phyloP scores from a whole-genome alignment of 768 basidiomycete genomes.

The Bullera alba region DNA sequence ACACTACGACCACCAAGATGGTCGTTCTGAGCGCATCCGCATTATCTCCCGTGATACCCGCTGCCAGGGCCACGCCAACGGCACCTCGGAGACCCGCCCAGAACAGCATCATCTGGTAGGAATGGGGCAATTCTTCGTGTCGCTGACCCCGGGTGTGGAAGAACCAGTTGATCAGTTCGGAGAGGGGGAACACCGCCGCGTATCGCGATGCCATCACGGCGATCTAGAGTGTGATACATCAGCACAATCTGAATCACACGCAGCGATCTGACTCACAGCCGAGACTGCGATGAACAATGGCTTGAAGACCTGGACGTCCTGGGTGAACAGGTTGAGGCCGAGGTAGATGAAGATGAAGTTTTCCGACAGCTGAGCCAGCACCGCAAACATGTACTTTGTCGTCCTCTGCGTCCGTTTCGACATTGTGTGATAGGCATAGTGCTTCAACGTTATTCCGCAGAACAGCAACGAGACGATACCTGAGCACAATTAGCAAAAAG shows the following conservation, averaged over 20 bases:
- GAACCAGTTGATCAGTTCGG: slow-evolving; percentile 90
- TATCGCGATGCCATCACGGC: slow-evolving; percentile 93
- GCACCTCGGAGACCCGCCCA: slow-evolving; percentile 97
- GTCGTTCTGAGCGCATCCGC: slow-evolving; percentile 86
- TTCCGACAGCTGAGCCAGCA: slow-evolving; percentile 87
- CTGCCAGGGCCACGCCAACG: slow-evolving; percentile 93
- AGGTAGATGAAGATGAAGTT: slow-evolving; percentile 99
- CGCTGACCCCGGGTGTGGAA: slow-evolving; percentile 78
- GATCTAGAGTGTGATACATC: slow-evolving; percentile 49
- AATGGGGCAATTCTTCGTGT: slow-evolving; percentile 85
- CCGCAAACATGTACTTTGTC: slow-evolving; percentile 90
- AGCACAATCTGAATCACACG: not conserved
- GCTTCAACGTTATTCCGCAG: slow-evolving; percentile 97
- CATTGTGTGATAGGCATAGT: slow-evolving; percentile 99
- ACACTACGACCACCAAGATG: slow-evolving; percentile 87
- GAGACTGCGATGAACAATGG: slow-evolving; percentile 91
- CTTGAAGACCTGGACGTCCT: slow-evolving; percentile 80
- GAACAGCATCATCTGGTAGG: slow-evolving; percentile 99
- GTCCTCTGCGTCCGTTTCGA: slow-evolving; percentile 86
- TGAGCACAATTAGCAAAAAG: slow-evolving; percentile 1
- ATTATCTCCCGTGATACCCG: slow-evolving; percentile 89
- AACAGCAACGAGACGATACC: slow-evolving; percentile 97
- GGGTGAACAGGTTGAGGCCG: slow-evolving; percentile 93
- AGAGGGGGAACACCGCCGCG: slow-evolving; percentile 89
- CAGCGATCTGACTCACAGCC: slow-evolving; percentile 49